Conservation (phyloP, 768 basidiomycete species). For the Tylopilus felleus region DNA sequence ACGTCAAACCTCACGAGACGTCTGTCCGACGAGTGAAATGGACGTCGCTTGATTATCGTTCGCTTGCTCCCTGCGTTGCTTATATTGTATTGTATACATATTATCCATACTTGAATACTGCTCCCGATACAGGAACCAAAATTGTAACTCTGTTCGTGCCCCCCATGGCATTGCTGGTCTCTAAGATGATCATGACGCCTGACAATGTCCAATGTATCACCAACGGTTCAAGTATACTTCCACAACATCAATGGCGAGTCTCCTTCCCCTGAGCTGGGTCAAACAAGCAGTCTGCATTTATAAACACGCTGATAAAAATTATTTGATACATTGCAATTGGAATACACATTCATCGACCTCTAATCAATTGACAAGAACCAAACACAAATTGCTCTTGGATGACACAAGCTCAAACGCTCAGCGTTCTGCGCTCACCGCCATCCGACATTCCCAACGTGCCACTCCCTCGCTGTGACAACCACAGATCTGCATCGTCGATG, state of each 20-base stretch:
- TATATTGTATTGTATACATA: slow-evolving; percentile 4
- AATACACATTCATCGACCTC: background rate
- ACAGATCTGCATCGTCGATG: background rate
- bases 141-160: background rate
- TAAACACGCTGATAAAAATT: too few species aligned
- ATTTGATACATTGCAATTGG: background rate
- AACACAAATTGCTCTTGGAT: background rate
- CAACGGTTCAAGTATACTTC: too few species aligned
- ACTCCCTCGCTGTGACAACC: background rate
- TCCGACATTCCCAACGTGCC: background rate
- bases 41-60: slow-evolving; percentile 21
- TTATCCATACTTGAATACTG: slow-evolving; percentile 3
- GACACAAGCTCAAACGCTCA: background rate
- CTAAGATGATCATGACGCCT: too few species aligned
- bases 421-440: background rate
- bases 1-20: background rate
- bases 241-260: too few species aligned
- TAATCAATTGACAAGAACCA: background rate
- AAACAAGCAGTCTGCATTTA: too few species aligned
- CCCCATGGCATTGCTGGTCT: too few species aligned
- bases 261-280: too few species aligned
- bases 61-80: background rate
- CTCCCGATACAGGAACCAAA: background rate
- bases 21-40: slow-evolving; percentile 19
- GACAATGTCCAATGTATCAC: too few species aligned